These are phyloP conservation scores for Candida rishiriensis DNA, from an alignment of 805 yeast species.

Conservation along the genomic window DNA sequence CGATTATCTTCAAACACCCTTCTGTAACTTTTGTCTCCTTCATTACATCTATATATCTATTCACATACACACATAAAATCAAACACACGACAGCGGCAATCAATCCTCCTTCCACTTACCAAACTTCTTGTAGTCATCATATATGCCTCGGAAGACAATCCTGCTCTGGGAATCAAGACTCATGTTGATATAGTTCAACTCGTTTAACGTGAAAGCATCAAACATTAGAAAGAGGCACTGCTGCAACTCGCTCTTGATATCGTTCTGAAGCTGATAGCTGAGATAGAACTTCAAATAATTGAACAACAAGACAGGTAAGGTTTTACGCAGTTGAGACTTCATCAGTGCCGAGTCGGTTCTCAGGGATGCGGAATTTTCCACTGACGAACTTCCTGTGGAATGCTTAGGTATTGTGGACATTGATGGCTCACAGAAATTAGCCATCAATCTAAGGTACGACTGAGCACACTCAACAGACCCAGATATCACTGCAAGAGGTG, in stretches of 20 bases:
- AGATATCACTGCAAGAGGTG: conserved; percentile 1
- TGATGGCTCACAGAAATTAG: conserved; percentile 72
- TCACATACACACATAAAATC: background rate
- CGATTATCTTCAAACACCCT: too few relatives aligned
- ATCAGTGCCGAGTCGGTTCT: conserved; percentile 52
- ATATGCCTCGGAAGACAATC: conserved; percentile 59
- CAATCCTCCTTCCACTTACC: conserved; percentile 79
- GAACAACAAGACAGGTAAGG: conserved; percentile 54
- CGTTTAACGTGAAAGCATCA: conserved; percentile 64
- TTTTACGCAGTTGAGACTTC: conserved; percentile 59
- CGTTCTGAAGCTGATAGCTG: conserved; percentile 41
- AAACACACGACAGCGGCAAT: background rate
- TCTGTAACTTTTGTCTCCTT: too few relatives aligned
- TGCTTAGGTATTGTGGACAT: conserved; percentile 16
- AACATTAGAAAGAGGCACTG: conserved; percentile 59
- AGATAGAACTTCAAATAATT: conserved; percentile 56
- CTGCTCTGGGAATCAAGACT: conserved; percentile 68
- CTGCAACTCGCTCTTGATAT: conserved; percentile 44
- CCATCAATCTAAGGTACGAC: conserved; percentile 52
- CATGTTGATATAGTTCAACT: conserved; percentile 56
- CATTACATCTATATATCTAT: background rate
- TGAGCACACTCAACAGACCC: conserved; percentile 36
- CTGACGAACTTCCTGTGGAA: conserved; percentile 4
- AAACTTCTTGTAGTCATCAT: conserved; percentile 64
- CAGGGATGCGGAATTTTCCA: conserved; percentile 29